These are phyloP conservation scores for Aphanomyces invadans DNA, from an alignment of 352 stramenopile species.

Conservation along the genomic window DNA sequence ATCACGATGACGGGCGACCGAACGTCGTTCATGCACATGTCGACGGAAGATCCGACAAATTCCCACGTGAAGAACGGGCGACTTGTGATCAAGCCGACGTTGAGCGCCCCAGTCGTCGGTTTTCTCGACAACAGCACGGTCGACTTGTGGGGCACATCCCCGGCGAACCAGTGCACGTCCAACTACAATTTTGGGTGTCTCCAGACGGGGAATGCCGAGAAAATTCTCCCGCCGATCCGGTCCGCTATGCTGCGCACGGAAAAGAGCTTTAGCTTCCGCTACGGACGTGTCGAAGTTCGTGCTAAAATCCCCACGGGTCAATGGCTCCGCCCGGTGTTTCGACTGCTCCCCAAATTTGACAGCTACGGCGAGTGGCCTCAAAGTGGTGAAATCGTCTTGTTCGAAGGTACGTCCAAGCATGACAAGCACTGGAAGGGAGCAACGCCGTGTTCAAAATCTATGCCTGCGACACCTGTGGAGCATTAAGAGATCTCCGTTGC, in stretches of 20 bases:
- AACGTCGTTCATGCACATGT: constrained; percentile 17
- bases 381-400: constrained; percentile 34
- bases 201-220: not conserved
- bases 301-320: constrained; percentile 25
- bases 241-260: constrained; percentile 17
- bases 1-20: constrained; percentile 11
- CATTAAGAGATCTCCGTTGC: too few relatives aligned
- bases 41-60: not conserved
- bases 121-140: constrained; percentile 11
- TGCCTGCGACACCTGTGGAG: too few relatives aligned
- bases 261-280: constrained; percentile 22
- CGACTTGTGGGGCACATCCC: constrained; percentile 5
- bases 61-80: not conserved
- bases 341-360: constrained; percentile 33
- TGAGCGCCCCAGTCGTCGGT: not conserved
- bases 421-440: too few relatives aligned
- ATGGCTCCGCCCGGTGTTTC: constrained; percentile 36
- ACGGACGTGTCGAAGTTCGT: constrained; percentile 19
- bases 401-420: constrained; percentile 27
- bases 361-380: constrained; percentile 33
- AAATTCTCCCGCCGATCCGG: constrained; percentile 1
- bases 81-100: not conserved
- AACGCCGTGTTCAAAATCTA: too few relatives aligned
- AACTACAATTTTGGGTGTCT: constrained; percentile 18
- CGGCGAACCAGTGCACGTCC: constrained; percentile 6